Base-by-base conservation (phyloP, 768 basidiomycete genomes). In the Mycena floridula region DNA sequence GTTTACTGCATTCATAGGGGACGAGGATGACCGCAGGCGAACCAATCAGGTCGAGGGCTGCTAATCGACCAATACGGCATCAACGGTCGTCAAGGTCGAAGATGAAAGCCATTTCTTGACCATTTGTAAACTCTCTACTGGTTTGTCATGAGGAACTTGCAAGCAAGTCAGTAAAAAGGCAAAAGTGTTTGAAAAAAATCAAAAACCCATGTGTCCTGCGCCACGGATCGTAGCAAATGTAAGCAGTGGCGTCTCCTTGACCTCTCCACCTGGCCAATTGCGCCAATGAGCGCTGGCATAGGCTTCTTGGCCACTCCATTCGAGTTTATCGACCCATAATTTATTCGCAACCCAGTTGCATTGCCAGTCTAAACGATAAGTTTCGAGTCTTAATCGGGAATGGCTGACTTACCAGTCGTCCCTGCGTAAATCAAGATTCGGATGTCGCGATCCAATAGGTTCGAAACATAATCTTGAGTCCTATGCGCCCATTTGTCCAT, bases 261-360 rank as follows among this genome's bases (percentile, higher is more conserved):
- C 63, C 59, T 75, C 69, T 3, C 79, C 76, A 1, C 68, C 84
- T 9, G 66, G 66, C 88, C 89, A 90, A 18, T 81, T 69, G 21
- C 70, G 66, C 68, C 79, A 73, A 21, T 68, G 62, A 13, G 68
- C 67, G 13, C 51, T 55, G 2, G 58, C 60, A 60, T 82, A 89
- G 5, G 54, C 72, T 30, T 67, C 66, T 38, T 69, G 61, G 2
- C 84, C 84, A 37, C 73, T 76, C 89, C 89, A 90, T 42, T 82
- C 75, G 41, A 92, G 66, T 47, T 73, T 67, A 40, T 86, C 75
- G 6, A 82, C 76, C 89, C 89, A 90, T 32, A 78, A 67, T 54
- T 77, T 77, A 62, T 90, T 91, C 13, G 82, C 81, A 23, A 86
- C 63, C 77, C 79, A 85, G 57, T 88, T 86, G 57, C 85, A 89